phyloP scores from a whole-genome alignment of 306 rosid genomes.

The Rosa chinensis region DNA sequence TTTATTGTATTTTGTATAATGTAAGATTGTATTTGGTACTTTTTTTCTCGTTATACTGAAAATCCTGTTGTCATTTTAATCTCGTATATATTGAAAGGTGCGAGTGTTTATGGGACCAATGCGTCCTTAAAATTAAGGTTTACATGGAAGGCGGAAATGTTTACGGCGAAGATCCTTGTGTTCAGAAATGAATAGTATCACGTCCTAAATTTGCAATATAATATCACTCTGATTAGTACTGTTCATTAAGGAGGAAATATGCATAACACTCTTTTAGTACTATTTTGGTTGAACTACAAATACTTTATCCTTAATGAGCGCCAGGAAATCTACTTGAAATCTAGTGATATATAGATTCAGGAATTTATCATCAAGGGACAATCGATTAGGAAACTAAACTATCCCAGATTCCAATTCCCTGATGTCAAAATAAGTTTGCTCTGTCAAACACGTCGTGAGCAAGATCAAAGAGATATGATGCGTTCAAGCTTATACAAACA shows the following conservation, averaged over 20 bases:
- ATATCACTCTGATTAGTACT: neutral
- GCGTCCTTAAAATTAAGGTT: conserved; percentile 14
- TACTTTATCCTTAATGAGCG: too few relatives aligned
- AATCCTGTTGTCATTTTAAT: conserved; percentile 12
- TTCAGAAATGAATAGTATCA: conserved; percentile 2
- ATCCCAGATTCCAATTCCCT: neutral
- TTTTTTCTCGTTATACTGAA: neutral
- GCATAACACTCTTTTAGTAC: neutral
- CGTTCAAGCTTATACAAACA: neutral
- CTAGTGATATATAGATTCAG: neutral
- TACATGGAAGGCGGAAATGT: conserved; percentile 12
- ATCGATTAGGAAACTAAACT: too few relatives aligned
- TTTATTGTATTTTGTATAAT: neutral
- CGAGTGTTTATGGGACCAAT: neutral
- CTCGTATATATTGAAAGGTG: conserved; percentile 25
- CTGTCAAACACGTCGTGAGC: neutral
- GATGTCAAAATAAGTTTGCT: neutral
- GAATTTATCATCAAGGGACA: neutral
- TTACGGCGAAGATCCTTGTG: conserved; percentile 16
- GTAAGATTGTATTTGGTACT: neutral
- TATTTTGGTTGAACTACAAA: too few relatives aligned
- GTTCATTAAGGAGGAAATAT: neutral
- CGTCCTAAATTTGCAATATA: neutral
- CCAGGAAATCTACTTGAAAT: neutral
- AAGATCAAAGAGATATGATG: neutral